Evolutionary conservation across 1,284 basidiomycete species (phyloP), one percentile per base, ranked within the genome.

Genomic region (Hemileia vastatrix): DNA sequence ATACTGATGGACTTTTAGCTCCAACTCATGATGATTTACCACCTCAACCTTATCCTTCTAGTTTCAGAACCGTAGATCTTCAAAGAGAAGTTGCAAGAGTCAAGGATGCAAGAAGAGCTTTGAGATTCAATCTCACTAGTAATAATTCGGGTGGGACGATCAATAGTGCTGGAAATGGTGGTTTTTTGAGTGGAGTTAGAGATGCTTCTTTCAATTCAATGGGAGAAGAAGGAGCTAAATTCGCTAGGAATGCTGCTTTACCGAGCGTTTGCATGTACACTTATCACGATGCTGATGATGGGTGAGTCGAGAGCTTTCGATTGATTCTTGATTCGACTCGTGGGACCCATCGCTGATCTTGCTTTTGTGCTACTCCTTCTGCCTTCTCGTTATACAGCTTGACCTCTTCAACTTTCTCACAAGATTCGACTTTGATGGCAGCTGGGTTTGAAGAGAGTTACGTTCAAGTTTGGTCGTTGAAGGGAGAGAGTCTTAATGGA

Each of bases 401-500:
- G 9, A 89, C 91, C 1, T 92, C 88, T 69, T 86, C 85, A 59
- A 84, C 86, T 11, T 96, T 97, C 72, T 96, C 94, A 13, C 82
- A 83, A 55, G 94, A 98, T 76, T 86, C 86, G 1, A 88, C 90
- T 5, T 77, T 98, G 18, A 85, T 98, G 83, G 94, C 94, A 0
- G 89, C 88, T 27, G 94, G 94, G 0, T 96, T 95, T 71, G 83
- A 90, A 36, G 94, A 98, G 77, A 96, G 92, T 71, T 94, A 91
- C 70, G 87, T 98, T 64, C 83, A 92, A 58, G 69, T 98, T 64
- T 98, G 95, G 93, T 95, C 84, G 73, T 77, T 97, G 63, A 96
- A 92, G 71, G 90, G 90, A 21, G 90, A 96, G 75, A 88, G 87
- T 71, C 77, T 98, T 53, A 84, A 81, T 70, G 87, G 84, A 6